A percentile compares a stretch with the other conserved stretches of the same genome.
These are phyloP conservation scores for Flaveria floridana DNA, from an alignment of 140 eudicot species.

Conservation along the genomic window DNA sequence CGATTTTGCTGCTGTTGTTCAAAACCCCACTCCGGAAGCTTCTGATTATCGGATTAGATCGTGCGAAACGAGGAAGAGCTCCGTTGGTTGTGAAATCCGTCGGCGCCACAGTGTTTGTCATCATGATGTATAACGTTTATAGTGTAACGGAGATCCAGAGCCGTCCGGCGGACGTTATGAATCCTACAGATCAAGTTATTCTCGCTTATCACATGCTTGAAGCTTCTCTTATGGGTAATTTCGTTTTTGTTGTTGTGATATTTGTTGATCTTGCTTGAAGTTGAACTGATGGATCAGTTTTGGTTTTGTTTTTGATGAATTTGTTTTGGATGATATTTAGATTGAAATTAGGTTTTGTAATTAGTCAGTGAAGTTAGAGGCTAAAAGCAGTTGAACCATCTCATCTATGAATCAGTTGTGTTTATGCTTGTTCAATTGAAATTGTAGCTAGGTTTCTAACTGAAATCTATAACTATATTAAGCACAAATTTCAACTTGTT, in stretches of 20 bases:
- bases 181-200: conserved; percentile 59
- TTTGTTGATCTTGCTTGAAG: not conserved
- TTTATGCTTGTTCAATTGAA: not conserved
- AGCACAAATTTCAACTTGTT: not conserved
- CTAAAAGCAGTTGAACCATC: not conserved
- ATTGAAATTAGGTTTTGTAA: conserved; percentile 11
- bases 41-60: conserved; percentile 59
- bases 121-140: conserved; percentile 46
- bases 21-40: conserved; percentile 72
- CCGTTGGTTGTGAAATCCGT: conserved; percentile 56
- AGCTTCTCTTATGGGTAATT: conserved; percentile 70
- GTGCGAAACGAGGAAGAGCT: conserved; percentile 77
- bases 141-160: conserved; percentile 35
- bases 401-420: conserved; percentile 13
- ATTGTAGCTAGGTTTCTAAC: not conserved
- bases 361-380: not conserved
- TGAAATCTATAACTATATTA: not conserved
- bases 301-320: not conserved
- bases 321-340: not conserved
- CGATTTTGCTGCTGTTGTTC: conserved; percentile 58
- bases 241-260: not conserved
- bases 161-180: conserved; percentile 40
- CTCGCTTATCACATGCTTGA: conserved; percentile 49
- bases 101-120: conserved; percentile 45
- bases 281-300: not conserved